Percentiles rank a stretch among this genome's conserved stretches.
Conservation (phyloP, 352 stramenopile genomes). For the Phytophthora cactorum region DNA sequence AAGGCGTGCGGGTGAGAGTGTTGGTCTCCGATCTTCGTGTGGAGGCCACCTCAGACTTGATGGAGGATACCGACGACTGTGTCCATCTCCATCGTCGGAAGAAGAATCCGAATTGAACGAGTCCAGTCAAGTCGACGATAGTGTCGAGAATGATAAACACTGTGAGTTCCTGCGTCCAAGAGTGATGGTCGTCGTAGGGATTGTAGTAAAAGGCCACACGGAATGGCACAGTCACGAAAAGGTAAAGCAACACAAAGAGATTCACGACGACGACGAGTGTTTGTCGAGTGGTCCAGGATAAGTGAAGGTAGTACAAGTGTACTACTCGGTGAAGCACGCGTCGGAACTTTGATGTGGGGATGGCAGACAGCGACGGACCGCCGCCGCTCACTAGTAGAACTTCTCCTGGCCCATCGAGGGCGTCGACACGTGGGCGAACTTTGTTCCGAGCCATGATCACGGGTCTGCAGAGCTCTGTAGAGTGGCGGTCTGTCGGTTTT, state of each 20-base stretch:
- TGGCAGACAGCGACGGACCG: not conserved
- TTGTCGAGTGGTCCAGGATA: not conserved
- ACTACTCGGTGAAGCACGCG: not conserved
- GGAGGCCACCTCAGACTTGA: not conserved
- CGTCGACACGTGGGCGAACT: not conserved
- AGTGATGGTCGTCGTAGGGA: not conserved
- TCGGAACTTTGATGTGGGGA: not conserved
- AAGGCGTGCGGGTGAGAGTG: not conserved
- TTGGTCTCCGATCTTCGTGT: not conserved
- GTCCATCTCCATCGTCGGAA: constrained; percentile 44
- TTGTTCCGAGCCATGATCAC: not conserved
- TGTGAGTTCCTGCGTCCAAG: constrained; percentile 54
- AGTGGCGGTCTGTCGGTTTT: not conserved
- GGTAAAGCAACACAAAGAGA: constrained; percentile 26
- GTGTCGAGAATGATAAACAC: constrained; percentile 48
- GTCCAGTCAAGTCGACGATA: constrained; percentile 49
- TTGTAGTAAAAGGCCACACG: constrained; percentile 33
- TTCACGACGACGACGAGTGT: not conserved
- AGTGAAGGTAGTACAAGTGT: not conserved
- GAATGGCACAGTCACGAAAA: constrained; percentile 30
- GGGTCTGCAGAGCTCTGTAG: not conserved
- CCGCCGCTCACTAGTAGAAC: not conserved
- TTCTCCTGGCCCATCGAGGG: not conserved
- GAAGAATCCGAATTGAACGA: constrained; percentile 53
- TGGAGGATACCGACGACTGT: not conserved